Percentiles rank a stretch among this genome's conserved stretches.
Conservation (phyloP, 2,329 filamentous ascomycete species). For the Endoconidiophora laricicola region DNA sequence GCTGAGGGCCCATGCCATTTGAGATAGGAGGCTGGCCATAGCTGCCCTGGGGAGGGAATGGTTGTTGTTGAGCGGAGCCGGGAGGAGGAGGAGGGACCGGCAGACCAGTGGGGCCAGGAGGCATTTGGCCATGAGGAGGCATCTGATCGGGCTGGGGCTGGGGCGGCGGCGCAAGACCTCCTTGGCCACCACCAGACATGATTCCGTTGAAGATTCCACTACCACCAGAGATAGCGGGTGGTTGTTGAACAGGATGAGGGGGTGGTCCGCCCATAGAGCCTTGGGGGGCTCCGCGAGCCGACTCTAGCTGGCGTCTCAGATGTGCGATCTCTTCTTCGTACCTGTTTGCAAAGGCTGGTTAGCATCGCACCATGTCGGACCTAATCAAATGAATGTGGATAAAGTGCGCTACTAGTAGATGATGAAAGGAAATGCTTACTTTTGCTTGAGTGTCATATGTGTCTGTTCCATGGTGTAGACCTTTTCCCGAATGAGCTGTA, state of each 20-base stretch:
- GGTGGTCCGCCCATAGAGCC: conserved; percentile 48
- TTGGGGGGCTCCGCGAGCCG: conserved; percentile 46
- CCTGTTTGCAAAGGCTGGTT: conserved; percentile 29
- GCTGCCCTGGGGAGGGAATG: conserved; percentile 61
- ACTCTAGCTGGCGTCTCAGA: conserved; percentile 73
- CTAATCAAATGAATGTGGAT: background rate
- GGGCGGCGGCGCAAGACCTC: conserved; percentile 65
- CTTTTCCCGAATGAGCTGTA: conserved; percentile 85
- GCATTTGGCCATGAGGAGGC: conserved; percentile 34
- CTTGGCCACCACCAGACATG: conserved; percentile 78
- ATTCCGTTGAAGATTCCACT: conserved; percentile 90
- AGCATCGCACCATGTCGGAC: background rate
- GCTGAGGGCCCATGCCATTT: conserved; percentile 64
- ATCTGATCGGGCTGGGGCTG: conserved; percentile 51
- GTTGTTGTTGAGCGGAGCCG: conserved; percentile 49
- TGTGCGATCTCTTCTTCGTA: conserved; percentile 84
- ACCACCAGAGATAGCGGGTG: conserved; percentile 77
- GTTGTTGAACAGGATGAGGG: conserved; percentile 65
- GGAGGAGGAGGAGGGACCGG: conserved; percentile 41
- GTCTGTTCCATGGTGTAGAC: conserved; percentile 85
- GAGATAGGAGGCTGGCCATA: conserved; percentile 42
- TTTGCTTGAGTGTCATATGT: conserved; percentile 75
- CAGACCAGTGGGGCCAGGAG: conserved; percentile 25
- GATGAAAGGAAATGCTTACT: conserved; percentile 34
- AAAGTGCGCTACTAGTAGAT: background rate